Evolutionary conservation across 176 grass and related monocot species (phyloP).

Genomic region (Alloteropsis semialata): DNA sequence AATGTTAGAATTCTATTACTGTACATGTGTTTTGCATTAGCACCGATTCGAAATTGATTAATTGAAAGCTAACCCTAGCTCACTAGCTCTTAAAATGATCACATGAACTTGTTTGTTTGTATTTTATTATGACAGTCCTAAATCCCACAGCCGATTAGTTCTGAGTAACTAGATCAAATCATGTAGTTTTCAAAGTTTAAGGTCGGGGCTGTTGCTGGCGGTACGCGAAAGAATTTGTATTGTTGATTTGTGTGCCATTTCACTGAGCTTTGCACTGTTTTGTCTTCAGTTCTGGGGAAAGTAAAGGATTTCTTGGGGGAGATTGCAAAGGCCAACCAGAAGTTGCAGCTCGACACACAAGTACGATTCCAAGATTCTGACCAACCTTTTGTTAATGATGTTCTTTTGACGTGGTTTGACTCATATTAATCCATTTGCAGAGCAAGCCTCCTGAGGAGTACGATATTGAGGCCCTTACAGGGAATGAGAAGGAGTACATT

Average conservation of each 20-base stretch:
- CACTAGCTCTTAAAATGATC: not conserved
- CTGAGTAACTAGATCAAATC: not conserved
- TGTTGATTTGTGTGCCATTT: not conserved
- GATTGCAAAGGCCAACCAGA: constrained; percentile 81
- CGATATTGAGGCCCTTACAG: constrained; percentile 69
- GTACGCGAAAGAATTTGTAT: not conserved
- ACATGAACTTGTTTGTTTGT: constrained; percentile 9
- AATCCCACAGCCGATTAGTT: not conserved
- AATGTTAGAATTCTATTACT: not conserved
- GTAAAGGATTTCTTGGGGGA: constrained; percentile 78
- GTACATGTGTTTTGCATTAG: not conserved
- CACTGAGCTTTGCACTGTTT: constrained; percentile 8
- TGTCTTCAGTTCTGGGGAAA: constrained; percentile 67
- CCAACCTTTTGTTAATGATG: not conserved
- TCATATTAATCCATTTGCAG: constrained; percentile 35
- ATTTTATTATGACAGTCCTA: not conserved
- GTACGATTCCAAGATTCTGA: constrained; percentile 33
- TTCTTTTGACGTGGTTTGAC: not conserved
- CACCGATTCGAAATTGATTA: not conserved
- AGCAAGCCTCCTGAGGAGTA: constrained; percentile 67
- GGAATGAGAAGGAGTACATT: constrained; percentile 81
- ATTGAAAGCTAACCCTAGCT: not conserved
- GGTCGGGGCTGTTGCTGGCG: not conserved
- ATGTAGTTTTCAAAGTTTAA: constrained; percentile 1
- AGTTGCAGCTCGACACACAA: constrained; percentile 58